These are phyloP conservation scores for Talaromyces adpressus DNA, from an alignment of 495 filamentous ascomycete genomes.

Conservation along the genomic window DNA sequence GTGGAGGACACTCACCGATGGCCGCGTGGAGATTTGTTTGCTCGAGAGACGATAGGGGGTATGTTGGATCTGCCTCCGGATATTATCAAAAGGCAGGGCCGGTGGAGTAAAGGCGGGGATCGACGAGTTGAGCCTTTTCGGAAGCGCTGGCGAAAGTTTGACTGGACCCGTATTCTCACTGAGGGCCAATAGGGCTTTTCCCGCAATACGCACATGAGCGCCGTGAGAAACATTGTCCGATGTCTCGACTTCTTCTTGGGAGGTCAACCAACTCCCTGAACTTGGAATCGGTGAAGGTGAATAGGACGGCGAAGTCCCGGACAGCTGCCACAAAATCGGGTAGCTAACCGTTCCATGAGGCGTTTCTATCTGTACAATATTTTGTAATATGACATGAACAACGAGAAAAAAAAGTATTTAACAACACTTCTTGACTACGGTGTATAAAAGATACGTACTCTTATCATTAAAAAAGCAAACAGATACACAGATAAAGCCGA, in stretches of 20 bases:
- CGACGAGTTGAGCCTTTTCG: constrained; percentile 70
- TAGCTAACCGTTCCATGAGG: neutral
- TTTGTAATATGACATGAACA: neutral
- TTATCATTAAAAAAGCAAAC: neutral
- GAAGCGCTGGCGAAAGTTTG: constrained; percentile 84
- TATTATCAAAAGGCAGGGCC: constrained; percentile 83
- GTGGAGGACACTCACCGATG: constrained; percentile 83
- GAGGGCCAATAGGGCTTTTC: constrained; percentile 31
- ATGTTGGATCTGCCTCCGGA: constrained; percentile 84
- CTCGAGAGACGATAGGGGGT: constrained; percentile 82
- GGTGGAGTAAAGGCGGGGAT: constrained; percentile 71
- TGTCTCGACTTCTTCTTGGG: no score
- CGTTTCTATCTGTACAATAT: neutral
- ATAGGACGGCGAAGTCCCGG: no score
- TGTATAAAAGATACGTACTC: neutral
- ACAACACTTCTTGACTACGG: neutral
- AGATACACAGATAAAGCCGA: neutral
- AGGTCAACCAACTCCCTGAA: no score
- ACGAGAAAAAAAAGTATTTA: neutral
- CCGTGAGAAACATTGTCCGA: no score
- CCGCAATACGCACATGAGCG: no score
- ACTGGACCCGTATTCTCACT: constrained; percentile 84
- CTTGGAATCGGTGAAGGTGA: no score
- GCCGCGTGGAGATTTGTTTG: constrained; percentile 92
- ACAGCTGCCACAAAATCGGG: neutral